Evolutionary conservation across 805 yeast species (phyloP), one percentile per base, ranked within the genome.

Genomic region (baker's yeast (Saccharomyces cerevisiae)): DNA sequence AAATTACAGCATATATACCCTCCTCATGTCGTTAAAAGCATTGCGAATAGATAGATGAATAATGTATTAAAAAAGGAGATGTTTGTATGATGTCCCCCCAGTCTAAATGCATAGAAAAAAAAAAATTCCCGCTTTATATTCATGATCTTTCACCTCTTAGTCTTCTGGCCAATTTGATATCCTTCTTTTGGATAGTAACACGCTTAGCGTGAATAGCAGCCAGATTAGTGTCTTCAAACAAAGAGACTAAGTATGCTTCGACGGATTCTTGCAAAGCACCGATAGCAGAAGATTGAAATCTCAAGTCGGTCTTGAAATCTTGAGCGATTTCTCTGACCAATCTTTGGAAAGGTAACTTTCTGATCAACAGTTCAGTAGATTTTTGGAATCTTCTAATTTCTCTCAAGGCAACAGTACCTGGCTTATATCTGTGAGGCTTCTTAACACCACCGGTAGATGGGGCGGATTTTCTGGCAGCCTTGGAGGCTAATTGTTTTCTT

Each of bases 191-290:
- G 71, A 92, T 89, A 61, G 99, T 92, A 67, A 92, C 98, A 79
- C 99, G 87, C 84, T 94, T 92, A 69, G 98, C 99, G 77, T 92
- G 99, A 65, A 90, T 89, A 62, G 97, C 97, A 79, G 97, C 92
- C 79, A 92, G 82, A 81, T 91, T 91, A 62, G 98, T 92, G 76
- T 92, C 98, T 80, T 92, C 97, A 67, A 92, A 92, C 69, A 92
- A 77, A 57, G 96, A 89, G 53, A 92, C 97, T 68, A 94, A 80
- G 82, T 89, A 92, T 70, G 97, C 97, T 81, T 92, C 99, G 61
- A 92, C 96, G 60, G 98, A 91, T 79, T 92, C 99, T 76, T 92
- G 98, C 67, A 92, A 79, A 65, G 98, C 98, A 77, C 96, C 91
- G 62, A 92, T 87, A 63, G 98, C 98, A 62, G 96, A 87, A 53